A percentile compares a stretch with the other conserved stretches of the same genome.
Conservation (phyloP, 345 rosid genomes). For the Litchi chinensis region DNA sequence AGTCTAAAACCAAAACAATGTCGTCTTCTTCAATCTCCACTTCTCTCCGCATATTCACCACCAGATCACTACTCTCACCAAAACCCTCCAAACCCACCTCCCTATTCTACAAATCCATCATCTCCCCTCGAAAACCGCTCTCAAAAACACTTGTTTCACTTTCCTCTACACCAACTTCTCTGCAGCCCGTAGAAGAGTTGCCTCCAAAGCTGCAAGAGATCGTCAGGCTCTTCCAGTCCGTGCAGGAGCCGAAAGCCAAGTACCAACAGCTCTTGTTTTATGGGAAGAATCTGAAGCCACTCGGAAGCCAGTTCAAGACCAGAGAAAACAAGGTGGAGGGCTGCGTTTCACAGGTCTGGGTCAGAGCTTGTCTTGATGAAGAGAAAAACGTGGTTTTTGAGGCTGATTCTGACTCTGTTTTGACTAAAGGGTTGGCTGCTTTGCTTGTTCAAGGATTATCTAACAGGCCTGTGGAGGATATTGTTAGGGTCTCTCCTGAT, state of each 20-base stretch:
- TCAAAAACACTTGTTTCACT: constrained; percentile 11
- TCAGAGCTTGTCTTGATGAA: constrained; percentile 74
- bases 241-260: constrained; percentile 67
- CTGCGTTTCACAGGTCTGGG: constrained; percentile 96
- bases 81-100: constrained; percentile 35
- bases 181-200: constrained; percentile 76
- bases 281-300: constrained; percentile 72
- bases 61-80: constrained; percentile 27
- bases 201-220: constrained; percentile 91
- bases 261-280: constrained; percentile 88
- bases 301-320: constrained; percentile 70
- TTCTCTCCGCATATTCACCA: constrained; percentile 38
- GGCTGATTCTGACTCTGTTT: constrained; percentile 89
- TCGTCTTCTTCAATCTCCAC: constrained; percentile 29
- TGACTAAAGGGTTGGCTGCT: constrained; percentile 91
- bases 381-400: constrained; percentile 69
- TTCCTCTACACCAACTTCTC: constrained; percentile 42
- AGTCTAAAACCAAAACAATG: constrained; percentile 9
- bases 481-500: constrained; percentile 77
- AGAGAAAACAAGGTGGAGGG: constrained; percentile 87
- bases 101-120: constrained; percentile 35
- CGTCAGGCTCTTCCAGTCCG: constrained; percentile 81
- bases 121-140: constrained; percentile 28
- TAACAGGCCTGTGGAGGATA: constrained; percentile 68
- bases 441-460: constrained; percentile 85